Evolutionary conservation across 208 protist genomes (phyloP).

Genomic region (Leishmania turanica): DNA sequence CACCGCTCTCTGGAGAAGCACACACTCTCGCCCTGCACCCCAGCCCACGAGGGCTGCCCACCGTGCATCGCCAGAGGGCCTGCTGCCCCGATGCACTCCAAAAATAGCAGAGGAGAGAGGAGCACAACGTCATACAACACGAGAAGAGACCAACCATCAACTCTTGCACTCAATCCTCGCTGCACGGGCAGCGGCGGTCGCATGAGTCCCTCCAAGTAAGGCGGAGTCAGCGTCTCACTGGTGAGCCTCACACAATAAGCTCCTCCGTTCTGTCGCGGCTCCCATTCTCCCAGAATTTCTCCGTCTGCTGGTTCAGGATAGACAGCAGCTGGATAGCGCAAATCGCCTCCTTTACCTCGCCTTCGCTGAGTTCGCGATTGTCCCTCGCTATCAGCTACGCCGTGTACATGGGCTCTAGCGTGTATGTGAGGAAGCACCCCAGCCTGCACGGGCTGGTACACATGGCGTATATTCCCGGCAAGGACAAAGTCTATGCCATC

Average conservation of each 20-base stretch:
- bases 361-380: constrained; percentile 45
- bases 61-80: neutral
- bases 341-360: constrained; percentile 43
- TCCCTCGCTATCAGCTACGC: constrained; percentile 69
- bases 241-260: neutral
- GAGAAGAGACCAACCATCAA: neutral
- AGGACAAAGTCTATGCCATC: constrained; percentile 42
- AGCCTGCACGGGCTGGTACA: constrained; percentile 43
- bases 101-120: neutral
- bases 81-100: no score
- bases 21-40: neutral
- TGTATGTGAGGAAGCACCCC: constrained; percentile 34
- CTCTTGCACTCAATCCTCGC: constrained; percentile 12
- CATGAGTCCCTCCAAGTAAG: constrained; percentile 69
- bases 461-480: constrained; percentile 43
- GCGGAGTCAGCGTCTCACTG: constrained; percentile 45
- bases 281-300: neutral
- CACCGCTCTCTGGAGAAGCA: neutral
- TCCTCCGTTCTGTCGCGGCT: neutral
- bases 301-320: neutral
- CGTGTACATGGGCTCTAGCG: constrained; percentile 72
- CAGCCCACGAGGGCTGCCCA: neutral
- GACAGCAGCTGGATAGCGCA: neutral
- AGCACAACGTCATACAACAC: neutral
- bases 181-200: constrained; percentile 56